Evolutionary conservation across 2,329 filamentous ascomycete species (phyloP), one percentile per base, ranked within the genome.

Genomic region (Pseudocercospora fijiensis): DNA sequence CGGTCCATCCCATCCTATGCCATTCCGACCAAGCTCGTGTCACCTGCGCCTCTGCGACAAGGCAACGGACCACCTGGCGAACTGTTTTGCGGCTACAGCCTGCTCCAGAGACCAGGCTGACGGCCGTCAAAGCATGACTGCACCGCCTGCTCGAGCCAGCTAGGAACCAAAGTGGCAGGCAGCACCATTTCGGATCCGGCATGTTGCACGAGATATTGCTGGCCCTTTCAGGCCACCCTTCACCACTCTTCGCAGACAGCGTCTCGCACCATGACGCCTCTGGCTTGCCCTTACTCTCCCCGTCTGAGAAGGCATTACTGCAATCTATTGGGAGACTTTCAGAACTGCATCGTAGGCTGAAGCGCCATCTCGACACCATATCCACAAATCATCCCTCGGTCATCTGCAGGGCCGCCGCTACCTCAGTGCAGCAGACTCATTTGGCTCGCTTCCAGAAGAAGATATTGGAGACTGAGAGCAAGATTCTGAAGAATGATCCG

Each of bases 181-280:
- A 27, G 18, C 33, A n/a, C 55, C 18, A 41, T 27, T 45, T 4
- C 20, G 33, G 9, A 16, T n/a, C 18, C 16, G 67, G 22, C 70
- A 99, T 99, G 95, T 90, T 99, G 78, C 95, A 98, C 86, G 95
- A 99, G 84, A 92, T 99, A 81, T 88, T 98, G 78, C 89, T 99
- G 78, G 94, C 93, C 77, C 88, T 98, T 78, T 96, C 93, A 73
- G 94, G 95, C 70, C 91, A 98, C 80, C 90, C 91, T 68, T 97
- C 94, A 69, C 90, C 92, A 70, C 86, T 98, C 75, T 90, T 97
- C 80, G 85, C 85, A 78, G 72, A 77, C 10, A 51, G 28, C 16
- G 30, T 57, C 37, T 33, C 53, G 43, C 28, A 57, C 3, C 51
- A 52, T 61, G 60, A 62, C 66, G 43, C 60, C 65, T 70, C 79